Percentiles rank a stretch among this genome's conserved stretches.
phyloP scores from a whole-genome alignment of 73 alveolate species.

The Tetrahymena malaccensis region DNA sequence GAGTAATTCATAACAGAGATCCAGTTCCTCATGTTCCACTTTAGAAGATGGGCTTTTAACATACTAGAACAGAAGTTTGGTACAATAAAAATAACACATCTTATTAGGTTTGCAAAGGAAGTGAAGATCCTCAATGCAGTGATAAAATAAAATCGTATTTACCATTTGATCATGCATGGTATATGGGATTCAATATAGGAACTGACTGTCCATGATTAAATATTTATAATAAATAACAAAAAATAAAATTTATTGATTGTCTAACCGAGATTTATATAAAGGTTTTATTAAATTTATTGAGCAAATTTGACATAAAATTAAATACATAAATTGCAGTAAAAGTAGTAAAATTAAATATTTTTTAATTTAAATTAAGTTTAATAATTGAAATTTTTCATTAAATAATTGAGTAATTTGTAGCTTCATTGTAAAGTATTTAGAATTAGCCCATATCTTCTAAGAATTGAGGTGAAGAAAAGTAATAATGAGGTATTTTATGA shows the following conservation, averaged over 20 bases:
- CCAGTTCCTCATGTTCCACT: slow-evolving; percentile 43
- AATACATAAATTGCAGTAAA: not conserved
- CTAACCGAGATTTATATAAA: not conserved
- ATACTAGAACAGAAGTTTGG: slow-evolving; percentile 21
- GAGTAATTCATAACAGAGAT: slow-evolving; percentile 34
- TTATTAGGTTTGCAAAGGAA: not conserved
- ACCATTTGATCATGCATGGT: not conserved
- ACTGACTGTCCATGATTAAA: not conserved
- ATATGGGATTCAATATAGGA: not conserved
- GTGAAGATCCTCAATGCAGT: not conserved
- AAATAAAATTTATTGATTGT: too few species aligned
- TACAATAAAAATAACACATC: not conserved
- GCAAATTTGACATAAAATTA: not conserved
- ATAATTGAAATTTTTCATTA: not conserved
- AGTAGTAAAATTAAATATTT: not conserved
- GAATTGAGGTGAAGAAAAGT: not conserved
- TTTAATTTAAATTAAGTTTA: not conserved
- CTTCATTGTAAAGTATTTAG: not conserved
- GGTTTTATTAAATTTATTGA: not conserved
- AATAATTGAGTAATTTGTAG: not conserved
- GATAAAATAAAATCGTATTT: not conserved
- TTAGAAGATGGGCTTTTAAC: slow-evolving; percentile 22
- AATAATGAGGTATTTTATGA: not conserved
- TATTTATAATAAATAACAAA: not conserved
- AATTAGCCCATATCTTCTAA: not conserved